Conservation (phyloP, 2,329 filamentous ascomycete species). For the Beauveria australis region DNA sequence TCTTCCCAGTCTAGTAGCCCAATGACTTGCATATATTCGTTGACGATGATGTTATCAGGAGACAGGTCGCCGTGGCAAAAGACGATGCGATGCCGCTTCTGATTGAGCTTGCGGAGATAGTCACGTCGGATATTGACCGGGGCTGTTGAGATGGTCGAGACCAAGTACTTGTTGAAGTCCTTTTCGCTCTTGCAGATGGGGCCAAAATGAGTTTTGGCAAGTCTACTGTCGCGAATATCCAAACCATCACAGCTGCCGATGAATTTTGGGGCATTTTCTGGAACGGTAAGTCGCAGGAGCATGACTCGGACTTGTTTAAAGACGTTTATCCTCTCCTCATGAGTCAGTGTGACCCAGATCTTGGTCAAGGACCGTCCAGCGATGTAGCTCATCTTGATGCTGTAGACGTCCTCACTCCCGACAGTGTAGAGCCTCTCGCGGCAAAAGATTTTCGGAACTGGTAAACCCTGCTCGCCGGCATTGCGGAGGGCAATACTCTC, state of each 20-base stretch:
- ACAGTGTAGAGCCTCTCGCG: background rate
- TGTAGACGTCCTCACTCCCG: background rate
- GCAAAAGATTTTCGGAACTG: conserved; percentile 4
- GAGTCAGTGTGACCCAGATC: background rate
- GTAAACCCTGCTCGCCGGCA: background rate
- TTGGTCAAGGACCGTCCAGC: background rate
- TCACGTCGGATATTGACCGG: conserved; percentile 11
- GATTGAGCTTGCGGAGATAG: conserved; percentile 10
- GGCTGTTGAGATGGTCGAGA: background rate
- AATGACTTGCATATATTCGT: conserved; percentile 23
- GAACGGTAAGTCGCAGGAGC: background rate
- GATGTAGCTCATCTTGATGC: conserved; percentile 9
- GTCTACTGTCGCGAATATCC: conserved; percentile 13
- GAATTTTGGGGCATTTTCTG: background rate
- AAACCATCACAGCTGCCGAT: conserved; percentile 11
- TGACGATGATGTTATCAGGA: conserved; percentile 32
- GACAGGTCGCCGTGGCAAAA: conserved; percentile 43
- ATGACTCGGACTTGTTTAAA: conserved; percentile 4
- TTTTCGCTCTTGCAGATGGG: conserved; percentile 10
- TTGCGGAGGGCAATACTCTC: conserved; percentile 2
- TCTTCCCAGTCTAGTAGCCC: conserved; percentile 39
- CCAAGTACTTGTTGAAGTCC: conserved; percentile 15
- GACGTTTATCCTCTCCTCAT: conserved; percentile 4
- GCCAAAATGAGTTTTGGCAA: conserved; percentile 6
- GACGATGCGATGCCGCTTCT: conserved; percentile 19